Evolutionary conservation across 164 flowering plant species (phyloP), one percentile per base, ranked within the genome.

Genomic region (Dillenia turbinata): DNA sequence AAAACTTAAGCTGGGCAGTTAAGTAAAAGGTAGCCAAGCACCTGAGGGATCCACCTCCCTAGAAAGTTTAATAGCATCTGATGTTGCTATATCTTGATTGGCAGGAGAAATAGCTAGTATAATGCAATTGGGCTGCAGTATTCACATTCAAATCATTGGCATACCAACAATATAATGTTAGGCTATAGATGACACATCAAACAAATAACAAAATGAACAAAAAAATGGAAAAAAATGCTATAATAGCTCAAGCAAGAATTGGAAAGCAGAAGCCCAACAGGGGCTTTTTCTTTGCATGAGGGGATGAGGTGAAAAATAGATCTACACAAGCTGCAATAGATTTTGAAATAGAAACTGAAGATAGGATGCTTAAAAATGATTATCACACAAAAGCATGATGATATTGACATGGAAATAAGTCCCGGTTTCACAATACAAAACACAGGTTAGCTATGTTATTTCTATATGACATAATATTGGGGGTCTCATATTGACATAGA

Each of bases 61-160:
- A 0, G 90, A 69, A 57, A 87, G 83, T 61, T 87, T 87, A 33
- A 87, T 85, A n/a, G 93, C 93, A 78, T 87, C 93, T 5, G 93
- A 87, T 10, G 93, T 87, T 13, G 93, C 93, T 58, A 87, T 85
- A 68, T 87, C 93, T 79, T 87, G 90, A 64, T 87, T 85, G 57
- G 89, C 92, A 2, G 92, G 90, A 61, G 89, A 83, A n/a, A n/a
- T 52, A 16, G 17, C 55, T 15, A 52, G 70, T 54, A 91, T 88
- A 56, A 91, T 81, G 81, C 82, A 81, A 81, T 85, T 91, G 16
- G 97, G 97, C 96, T 88, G 64, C 78, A 33, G 40, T 33, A 33
- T 5, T 33, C 40, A 33, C 40, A 33, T 33, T 4, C 40, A 33
- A 33, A 33, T 33, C 6, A 33, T 33, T 33, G 40, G 40, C 40